A percentile compares a stretch with the other conserved stretches of the same genome.
phyloP scores from a whole-genome alignment of 2,329 filamentous ascomycete genomes.

The Cladophialophora chaetospira region DNA sequence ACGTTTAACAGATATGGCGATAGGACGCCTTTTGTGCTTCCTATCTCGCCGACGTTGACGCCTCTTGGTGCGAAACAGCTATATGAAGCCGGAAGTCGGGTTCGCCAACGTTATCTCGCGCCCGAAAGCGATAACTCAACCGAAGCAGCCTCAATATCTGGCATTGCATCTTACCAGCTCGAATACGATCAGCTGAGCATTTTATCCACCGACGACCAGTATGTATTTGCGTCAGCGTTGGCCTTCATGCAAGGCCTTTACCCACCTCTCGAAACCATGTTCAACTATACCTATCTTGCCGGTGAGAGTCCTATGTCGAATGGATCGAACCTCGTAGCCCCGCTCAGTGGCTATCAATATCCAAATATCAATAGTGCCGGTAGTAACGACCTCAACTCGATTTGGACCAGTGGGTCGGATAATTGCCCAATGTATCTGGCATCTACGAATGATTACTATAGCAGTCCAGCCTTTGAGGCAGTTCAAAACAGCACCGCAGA shows the following conservation, averaged over 20 bases:
- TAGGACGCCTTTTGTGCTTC: conserved; percentile 50
- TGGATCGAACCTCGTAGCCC: conserved; percentile 48
- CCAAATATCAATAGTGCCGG: conserved; percentile 50
- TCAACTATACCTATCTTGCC: conserved; percentile 39
- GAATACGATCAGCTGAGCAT: conserved; percentile 52
- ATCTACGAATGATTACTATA: conserved; percentile 45
- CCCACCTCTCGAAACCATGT: conserved; percentile 49
- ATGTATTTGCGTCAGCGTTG: conserved; percentile 56
- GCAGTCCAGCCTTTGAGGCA: conserved; percentile 44
- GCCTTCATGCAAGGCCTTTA: conserved; percentile 66
- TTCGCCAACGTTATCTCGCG: conserved; percentile 57
- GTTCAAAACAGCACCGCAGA: conserved; percentile 41
- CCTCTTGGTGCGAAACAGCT: conserved; percentile 59
- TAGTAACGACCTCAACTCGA: conserved; percentile 51
- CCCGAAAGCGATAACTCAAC: conserved; percentile 12
- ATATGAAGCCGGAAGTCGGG: conserved; percentile 51
- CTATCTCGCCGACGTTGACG: conserved; percentile 47
- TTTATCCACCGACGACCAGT: conserved; percentile 51
- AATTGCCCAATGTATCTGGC: conserved; percentile 46
- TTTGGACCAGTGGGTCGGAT: conserved; percentile 53
- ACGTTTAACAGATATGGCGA: conserved; percentile 50
- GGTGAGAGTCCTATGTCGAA: conserved; percentile 51
- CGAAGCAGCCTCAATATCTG: conserved; percentile 41
- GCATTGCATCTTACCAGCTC: conserved; percentile 49
- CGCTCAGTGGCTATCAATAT: conserved; percentile 61